Evolutionary conservation across 306 rosid species (phyloP).

Genomic region (Urtica urens): DNA sequence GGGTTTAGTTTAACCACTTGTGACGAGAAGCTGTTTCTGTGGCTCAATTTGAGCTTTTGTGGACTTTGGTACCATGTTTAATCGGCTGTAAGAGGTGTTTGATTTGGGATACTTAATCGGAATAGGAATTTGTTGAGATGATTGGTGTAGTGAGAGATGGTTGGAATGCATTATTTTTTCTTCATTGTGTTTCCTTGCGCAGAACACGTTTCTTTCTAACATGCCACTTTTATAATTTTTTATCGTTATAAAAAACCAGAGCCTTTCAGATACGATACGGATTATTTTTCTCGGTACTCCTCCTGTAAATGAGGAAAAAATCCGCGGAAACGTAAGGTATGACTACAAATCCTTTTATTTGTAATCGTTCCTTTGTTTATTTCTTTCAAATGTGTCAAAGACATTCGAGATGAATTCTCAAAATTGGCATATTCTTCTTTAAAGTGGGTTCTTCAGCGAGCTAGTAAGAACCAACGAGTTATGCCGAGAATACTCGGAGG

Average conservation of each 20-base stretch:
- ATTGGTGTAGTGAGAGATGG: too few species aligned
- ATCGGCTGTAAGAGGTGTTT: too few species aligned
- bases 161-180: too few species aligned
- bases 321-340: conserved; percentile 51
- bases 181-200: background rate
- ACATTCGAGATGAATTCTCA: background rate
- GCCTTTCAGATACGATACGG: conserved; percentile 64
- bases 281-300: conserved; percentile 66
- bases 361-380: conserved; percentile 5
- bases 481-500: conserved; percentile 70
- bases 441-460: conserved; percentile 50
- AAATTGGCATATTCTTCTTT: conserved; percentile 7
- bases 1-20: too few species aligned
- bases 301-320: conserved; percentile 60
- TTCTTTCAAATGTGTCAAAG: background rate
- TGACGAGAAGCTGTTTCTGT: too few species aligned
- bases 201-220: too few species aligned
- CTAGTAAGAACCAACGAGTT: conserved; percentile 78
- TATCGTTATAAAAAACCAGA: too few species aligned
- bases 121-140: too few species aligned
- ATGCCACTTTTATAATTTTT: too few species aligned
- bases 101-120: too few species aligned
- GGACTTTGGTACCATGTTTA: too few species aligned
- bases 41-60: too few species aligned
- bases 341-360: conserved; percentile 6